phyloP scores from a whole-genome alignment of 306 rosid genomes.

The Clitoria ternatea region DNA sequence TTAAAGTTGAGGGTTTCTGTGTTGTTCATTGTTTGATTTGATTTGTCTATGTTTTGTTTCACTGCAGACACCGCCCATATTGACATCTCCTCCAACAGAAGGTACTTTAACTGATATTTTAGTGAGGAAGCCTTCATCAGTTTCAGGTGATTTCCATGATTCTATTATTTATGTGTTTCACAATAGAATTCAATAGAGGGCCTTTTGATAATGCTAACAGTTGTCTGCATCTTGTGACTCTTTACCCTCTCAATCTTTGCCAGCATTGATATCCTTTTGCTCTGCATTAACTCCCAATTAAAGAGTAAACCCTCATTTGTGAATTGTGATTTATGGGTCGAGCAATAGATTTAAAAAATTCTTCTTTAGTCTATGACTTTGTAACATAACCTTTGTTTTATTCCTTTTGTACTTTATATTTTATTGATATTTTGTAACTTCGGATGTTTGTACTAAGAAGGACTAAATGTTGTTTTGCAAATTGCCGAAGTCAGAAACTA shows the following conservation, averaged over 20 bases:
- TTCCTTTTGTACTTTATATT: no score
- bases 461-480: no score
- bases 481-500: no score
- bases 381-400: no score
- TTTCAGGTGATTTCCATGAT: conserved; percentile 42
- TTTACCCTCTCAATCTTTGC: neutral
- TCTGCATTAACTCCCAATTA: neutral
- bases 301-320: no score
- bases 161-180: neutral
- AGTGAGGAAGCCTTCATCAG: conserved; percentile 71
- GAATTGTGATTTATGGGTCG: no score
- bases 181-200: neutral
- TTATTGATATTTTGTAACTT: no score
- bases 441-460: no score
- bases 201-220: neutral
- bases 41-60: neutral
- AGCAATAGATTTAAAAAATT: no score
- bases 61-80: conserved; percentile 72
- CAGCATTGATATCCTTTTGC: neutral
- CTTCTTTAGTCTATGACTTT: no score
- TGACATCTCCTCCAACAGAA: conserved; percentile 73
- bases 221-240: neutral
- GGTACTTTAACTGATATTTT: conserved; percentile 83
- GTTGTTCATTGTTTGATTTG: neutral
- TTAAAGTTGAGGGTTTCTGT: no score